These are phyloP conservation scores for Phaffia tasmanica DNA, from an alignment of 768 basidiomycete genomes.

Conservation along the genomic window DNA sequence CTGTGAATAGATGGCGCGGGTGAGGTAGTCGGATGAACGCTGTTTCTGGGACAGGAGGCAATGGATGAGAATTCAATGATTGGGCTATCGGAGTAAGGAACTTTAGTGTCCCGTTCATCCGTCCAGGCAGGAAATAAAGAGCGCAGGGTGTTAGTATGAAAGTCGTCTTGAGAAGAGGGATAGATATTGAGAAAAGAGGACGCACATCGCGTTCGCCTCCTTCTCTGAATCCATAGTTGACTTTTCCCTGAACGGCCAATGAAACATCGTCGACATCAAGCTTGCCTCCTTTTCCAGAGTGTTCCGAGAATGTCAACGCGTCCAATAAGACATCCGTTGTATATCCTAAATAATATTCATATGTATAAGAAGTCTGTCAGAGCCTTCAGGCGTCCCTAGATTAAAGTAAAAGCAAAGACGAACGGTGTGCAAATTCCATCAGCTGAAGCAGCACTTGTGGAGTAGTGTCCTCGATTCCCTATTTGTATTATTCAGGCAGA, in stretches of 20 bases:
- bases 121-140: neutral
- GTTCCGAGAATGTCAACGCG: conserved; percentile 40
- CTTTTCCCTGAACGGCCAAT: conserved; percentile 39
- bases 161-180: conserved; percentile 1
- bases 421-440: conserved; percentile 42
- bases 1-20: conserved; percentile 37
- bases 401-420: conserved; percentile 14
- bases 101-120: conserved; percentile 27
- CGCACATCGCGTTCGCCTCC: conserved; percentile 41
- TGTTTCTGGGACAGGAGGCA: conserved; percentile 39
- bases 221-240: conserved; percentile 38
- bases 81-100: conserved; percentile 40
- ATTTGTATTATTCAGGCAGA: neutral
- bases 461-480: conserved; percentile 40
- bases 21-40: conserved; percentile 41
- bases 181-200: neutral
- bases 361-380: neutral
- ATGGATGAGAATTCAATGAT: conserved; percentile 39
- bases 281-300: conserved; percentile 33
- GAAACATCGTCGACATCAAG: conserved; percentile 39
- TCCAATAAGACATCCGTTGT: conserved; percentile 40
- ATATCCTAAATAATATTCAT: conserved; percentile 35
- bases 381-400: neutral
- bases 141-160: neutral
- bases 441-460: conserved; percentile 42